Evolutionary conservation across 495 filamentous ascomycete genomes (phyloP), one percentile per base, ranked within the genome.

Genomic region (Daldinia caldariorum): DNA sequence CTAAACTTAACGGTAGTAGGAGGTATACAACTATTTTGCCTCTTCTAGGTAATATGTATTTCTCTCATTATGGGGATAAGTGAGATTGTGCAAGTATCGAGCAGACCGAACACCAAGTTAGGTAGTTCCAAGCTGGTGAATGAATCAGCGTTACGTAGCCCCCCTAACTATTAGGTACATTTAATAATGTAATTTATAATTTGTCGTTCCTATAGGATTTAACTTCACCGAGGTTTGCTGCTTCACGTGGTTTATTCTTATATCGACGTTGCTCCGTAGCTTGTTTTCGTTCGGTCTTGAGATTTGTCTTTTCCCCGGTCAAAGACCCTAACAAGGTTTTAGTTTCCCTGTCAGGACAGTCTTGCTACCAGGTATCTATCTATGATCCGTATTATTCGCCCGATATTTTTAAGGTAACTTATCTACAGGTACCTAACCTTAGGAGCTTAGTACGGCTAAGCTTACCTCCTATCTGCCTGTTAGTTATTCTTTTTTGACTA

Each of bases 111-210:
- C n/a, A n/a, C n/a, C n/a, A 3, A 22, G 16, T 18, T 31, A 34
- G 16, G 13, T 12, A 1, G 45, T 16, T 16, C 1, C 49, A 43
- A 1, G 60, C 26, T 38, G 49, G 49, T 29, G 39, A 49, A 70
- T 70, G 61, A 70, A 66, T 70, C 67, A 61, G 67, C 57, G 61
- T 70, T 70, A 61, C 67, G 67, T 51, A 56, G 67, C 67, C 20
- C 2, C 6, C 2, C 6, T 51, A 41, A 32, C 1, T 10, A 31
- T 49, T 26, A 26, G 26, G 26, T 26, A 26, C 26, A 26, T 18
- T 38, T n/a, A 6, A 8, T 18, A n/a, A n/a, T n/a, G n/a, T n/a
- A n/a, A n/a, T n/a, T n/a, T n/a, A 56, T 37, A 32, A 51, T 26
- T 14, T 13, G 6, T 32, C 39, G 32, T 37, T 56, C 43, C 51